Base-by-base conservation (phyloP, 768 basidiomycete genomes). In the Suillus decipiens region DNA sequence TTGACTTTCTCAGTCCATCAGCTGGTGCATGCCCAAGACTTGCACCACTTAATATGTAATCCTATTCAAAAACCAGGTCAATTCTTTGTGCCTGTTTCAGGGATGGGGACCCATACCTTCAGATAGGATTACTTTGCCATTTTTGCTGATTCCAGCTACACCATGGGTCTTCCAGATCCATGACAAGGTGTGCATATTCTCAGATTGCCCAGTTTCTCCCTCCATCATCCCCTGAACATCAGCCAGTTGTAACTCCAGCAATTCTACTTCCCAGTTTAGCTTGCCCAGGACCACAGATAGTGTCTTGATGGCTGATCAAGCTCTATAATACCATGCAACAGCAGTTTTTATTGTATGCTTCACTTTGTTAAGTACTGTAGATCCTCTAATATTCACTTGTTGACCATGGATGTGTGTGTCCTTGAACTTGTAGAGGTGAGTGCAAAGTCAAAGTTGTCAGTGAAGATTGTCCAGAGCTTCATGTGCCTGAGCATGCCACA, bases 31-130 rank as follows among this genome's bases (percentile, higher is more conserved):
- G 15, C 41, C 2, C 41, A 2, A 5, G 41, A 41, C 17, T 41
- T 41, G 41, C 41, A 41, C 41, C 41, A 41, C 17, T 63, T 48
- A 5, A 63, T 60, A 15, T 48, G 37, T 28, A 63, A 47, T 22
- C 11, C 45, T 47, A 22, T 12, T 12, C 2, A 5, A 22, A 10
- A 11, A 12, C 22, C 5, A 22, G 45, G n/a, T 12, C 45, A 47
- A 22, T 45, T 11, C n/a, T 1, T 4, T 4, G 10, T 45, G n/a
- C 45, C n/a, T 22, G 5, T 22, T n/a, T n/a, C 45, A 22, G 4
- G 4, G n/a, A 45, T 7, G 42, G n/a, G 42, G 10, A 10, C 10
- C 45, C 3, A n/a, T 47, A 47, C 45, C 45, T 47, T 47, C 45
- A 12, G 45, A 47, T 47, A 47, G 3, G 2, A 47, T 11, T 12